Percentiles rank a stretch among this genome's conserved stretches.
phyloP scores from a whole-genome alignment of 1,284 basidiomycete species.

The Boletus semigastroideus region DNA sequence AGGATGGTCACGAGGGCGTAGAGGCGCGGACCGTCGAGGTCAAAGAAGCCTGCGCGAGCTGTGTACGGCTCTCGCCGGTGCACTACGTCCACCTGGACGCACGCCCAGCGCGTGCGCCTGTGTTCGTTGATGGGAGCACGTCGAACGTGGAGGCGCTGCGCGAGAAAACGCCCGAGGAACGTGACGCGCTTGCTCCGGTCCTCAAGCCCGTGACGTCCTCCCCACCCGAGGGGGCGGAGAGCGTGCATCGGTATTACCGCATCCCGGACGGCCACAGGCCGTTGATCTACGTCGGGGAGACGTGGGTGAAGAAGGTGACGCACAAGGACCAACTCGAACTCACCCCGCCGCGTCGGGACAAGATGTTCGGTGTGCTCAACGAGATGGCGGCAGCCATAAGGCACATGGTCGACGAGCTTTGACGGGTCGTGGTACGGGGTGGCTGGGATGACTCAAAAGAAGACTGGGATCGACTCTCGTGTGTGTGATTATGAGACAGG shows the following conservation, averaged over 20 bases:
- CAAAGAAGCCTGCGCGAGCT: too few species aligned
- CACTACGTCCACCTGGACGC: conserved; percentile 12
- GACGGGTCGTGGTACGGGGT: too few species aligned
- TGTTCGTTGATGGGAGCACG: conserved; percentile 7
- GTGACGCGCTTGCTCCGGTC: conserved; percentile 2
- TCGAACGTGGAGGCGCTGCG: neutral
- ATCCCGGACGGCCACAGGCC: neutral
- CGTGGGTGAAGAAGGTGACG: conserved; percentile 8
- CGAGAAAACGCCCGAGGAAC: conserved; percentile 1
- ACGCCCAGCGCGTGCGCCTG: conserved; percentile 11
- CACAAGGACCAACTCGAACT: conserved; percentile 1
- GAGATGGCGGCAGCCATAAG: neutral
- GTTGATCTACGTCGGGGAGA: conserved; percentile 11
- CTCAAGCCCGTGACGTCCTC: neutral
- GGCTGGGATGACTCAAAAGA: too few species aligned
- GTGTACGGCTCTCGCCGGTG: neutral
- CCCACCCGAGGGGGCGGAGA: conserved; percentile 10
- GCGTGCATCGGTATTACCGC: conserved; percentile 1
- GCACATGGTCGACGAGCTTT: neutral
- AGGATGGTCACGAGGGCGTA: too few species aligned
- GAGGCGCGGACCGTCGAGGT: neutral
- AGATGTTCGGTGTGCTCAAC: neutral
- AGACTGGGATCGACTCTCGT: too few species aligned
- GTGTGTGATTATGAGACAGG: too few species aligned
- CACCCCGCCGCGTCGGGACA: neutral